A percentile compares a stretch with the other conserved stretches of the same genome.
Conservation (phyloP, 208 protist genomes). For the Novymonas esmeraldas region DNA sequence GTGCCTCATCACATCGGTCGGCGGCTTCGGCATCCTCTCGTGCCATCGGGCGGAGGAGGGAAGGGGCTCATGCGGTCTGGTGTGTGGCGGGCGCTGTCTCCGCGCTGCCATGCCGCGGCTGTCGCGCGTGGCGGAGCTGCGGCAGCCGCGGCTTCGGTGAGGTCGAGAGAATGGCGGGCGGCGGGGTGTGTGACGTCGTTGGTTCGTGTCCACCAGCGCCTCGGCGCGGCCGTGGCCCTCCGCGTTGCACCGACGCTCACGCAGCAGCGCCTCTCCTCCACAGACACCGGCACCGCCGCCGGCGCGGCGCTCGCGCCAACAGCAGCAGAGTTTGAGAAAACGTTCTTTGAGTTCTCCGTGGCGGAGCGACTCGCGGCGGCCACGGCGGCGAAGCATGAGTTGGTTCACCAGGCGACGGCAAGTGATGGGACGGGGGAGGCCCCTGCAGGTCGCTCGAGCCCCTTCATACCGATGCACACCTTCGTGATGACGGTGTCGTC, state of each 20-base stretch:
- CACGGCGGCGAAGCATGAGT: constrained; percentile 32
- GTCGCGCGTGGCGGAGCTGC: neutral
- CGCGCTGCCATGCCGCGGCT: neutral
- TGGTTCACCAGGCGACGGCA: neutral
- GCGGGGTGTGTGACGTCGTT: too few relatives aligned
- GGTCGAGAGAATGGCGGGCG: neutral
- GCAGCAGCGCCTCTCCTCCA: constrained; percentile 13
- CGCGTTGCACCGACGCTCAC: neutral
- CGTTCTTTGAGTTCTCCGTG: constrained; percentile 37
- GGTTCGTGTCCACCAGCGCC: neutral
- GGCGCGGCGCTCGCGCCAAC: neutral
- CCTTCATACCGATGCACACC: constrained; percentile 40
- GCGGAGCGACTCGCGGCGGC: constrained; percentile 56
- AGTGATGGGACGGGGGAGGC: neutral
- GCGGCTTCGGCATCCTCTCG: too few relatives aligned
- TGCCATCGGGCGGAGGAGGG: too few relatives aligned
- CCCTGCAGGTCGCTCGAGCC: neutral
- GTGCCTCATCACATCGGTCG: too few relatives aligned
- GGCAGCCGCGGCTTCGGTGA: neutral
- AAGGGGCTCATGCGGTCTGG: constrained; percentile 3
- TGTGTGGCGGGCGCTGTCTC: neutral
- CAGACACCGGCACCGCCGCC: neutral
- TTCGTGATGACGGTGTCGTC: constrained; percentile 60
- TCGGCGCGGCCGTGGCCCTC: neutral
- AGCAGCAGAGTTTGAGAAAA: constrained; percentile 15